phyloP scores from a whole-genome alignment of 2,329 filamentous ascomycete genomes.

The Dothidotthia symphoricarpi region DNA sequence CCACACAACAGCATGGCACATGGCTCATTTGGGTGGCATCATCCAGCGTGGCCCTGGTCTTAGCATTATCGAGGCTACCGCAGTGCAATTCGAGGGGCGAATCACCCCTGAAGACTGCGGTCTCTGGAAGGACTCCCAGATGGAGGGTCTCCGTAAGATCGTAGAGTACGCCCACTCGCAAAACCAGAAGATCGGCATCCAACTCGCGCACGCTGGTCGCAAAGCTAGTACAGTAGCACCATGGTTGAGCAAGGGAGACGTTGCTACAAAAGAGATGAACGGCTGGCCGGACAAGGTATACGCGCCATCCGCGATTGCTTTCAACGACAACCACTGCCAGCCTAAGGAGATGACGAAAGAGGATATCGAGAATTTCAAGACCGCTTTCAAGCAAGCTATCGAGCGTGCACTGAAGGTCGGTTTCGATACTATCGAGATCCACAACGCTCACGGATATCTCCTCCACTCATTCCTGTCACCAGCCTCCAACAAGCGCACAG shows the following conservation, averaged over 20 bases:
- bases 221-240: conserved; percentile 60
- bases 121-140: conserved; percentile 82
- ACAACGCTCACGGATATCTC: conserved; percentile 77
- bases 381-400: conserved; percentile 62
- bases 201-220: conserved; percentile 76
- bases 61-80: conserved; percentile 74
- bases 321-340: conserved; percentile 57
- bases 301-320: conserved; percentile 61
- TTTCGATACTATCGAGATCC: conserved; percentile 76
- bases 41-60: conserved; percentile 72
- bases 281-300: conserved; percentile 57
- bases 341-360: conserved; percentile 67
- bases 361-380: conserved; percentile 66
- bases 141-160: conserved; percentile 66
- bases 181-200: conserved; percentile 72
- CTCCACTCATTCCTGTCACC: conserved; percentile 69
- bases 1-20: conserved; percentile 76
- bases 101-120: conserved; percentile 80
- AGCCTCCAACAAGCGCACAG: conserved; percentile 65
- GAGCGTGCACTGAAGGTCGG: conserved; percentile 57
- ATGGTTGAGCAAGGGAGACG: conserved; percentile 59
- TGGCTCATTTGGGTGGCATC: conserved; percentile 79
- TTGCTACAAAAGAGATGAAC: conserved; percentile 56
- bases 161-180: conserved; percentile 80
- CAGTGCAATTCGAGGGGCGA: conserved; percentile 71